Conservation (phyloP, 179 eudicot genomes). For the Sideroxylon spinosum region DNA sequence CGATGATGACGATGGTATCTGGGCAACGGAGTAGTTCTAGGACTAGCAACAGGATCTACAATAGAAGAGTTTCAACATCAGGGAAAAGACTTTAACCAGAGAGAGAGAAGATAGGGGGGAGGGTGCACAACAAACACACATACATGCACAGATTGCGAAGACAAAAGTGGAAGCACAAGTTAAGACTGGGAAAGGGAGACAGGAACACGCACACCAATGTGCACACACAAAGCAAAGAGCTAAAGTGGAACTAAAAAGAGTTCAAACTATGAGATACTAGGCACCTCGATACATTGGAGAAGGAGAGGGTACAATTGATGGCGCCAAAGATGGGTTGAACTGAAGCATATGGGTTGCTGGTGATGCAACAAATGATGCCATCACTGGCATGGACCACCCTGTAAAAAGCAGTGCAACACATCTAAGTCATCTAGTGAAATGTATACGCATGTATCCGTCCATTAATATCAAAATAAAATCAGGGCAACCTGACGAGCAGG, state of each 20-base stretch:
- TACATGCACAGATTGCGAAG: not conserved
- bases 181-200: not conserved
- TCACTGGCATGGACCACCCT: slow-evolving; percentile 34
- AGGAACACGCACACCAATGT: too few relatives aligned
- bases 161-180: not conserved
- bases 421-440: not conserved
- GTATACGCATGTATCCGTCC: not conserved
- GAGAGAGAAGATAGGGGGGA: not conserved
- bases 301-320: slow-evolving; percentile 48
- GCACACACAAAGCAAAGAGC: too few relatives aligned
- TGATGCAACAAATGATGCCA: slow-evolving; percentile 30
- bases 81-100: not conserved
- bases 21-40: slow-evolving; percentile 29
- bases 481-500: not conserved
- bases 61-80: slow-evolving; percentile 6
- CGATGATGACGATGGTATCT: slow-evolving; percentile 32
- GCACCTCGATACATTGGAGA: slow-evolving; percentile 59
- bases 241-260: too few relatives aligned
- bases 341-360: slow-evolving; percentile 16
- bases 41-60: slow-evolving; percentile 44
- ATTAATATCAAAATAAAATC: not conserved
- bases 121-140: not conserved
- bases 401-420: slow-evolving; percentile 15
- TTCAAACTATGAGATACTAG: not conserved
- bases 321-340: slow-evolving; percentile 33